Conservation (phyloP, 2,329 filamentous ascomycete species). For the Lasiodiplodia hormozganensis region DNA sequence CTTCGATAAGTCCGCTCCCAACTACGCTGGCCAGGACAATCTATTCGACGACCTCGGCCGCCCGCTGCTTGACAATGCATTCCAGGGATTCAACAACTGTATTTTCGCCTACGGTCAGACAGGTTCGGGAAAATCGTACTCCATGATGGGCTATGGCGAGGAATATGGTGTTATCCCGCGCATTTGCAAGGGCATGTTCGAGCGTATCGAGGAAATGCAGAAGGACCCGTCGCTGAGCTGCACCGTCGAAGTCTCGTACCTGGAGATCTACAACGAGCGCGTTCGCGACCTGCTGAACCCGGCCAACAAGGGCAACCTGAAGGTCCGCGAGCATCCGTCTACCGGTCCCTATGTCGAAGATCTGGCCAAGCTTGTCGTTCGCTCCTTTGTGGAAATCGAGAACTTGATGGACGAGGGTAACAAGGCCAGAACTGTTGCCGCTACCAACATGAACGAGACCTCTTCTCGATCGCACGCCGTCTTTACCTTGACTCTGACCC, state of each 20-base stretch:
- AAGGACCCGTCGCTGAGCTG: conserved; percentile 81
- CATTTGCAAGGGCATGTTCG: conserved; percentile 98
- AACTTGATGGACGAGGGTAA: conserved; percentile 99
- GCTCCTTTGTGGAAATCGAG: conserved; percentile 94
- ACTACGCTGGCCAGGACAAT: conserved; percentile 89
- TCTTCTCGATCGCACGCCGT: conserved; percentile 98
- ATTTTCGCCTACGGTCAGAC: conserved; percentile 99
- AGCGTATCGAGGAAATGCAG: conserved; percentile 74
- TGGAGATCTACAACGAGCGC: conserved; percentile 99
- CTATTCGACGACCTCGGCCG: conserved; percentile 87
- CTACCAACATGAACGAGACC: conserved; percentile 99
- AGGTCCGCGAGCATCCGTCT: conserved; percentile 96
- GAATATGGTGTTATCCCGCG: conserved; percentile 94
- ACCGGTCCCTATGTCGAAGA: conserved; percentile 98
- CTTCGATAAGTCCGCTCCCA: conserved; percentile 79
- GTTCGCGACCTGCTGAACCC: conserved; percentile 96
- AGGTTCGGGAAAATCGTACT: conserved; percentile 97
- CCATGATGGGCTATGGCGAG: conserved; percentile 99
- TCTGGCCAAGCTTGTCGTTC: conserved; percentile 90
- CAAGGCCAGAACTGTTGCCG: conserved; percentile 95
- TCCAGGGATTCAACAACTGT: conserved; percentile 98
- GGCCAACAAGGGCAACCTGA: conserved; percentile 92
- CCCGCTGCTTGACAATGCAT: conserved; percentile 95
- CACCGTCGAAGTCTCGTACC: conserved; percentile 96
- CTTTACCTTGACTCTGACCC: conserved; percentile 93